Percentiles rank a stretch among this genome's conserved stretches.
phyloP scores from a whole-genome alignment of 306 rosid species.

The Hippophae tibetana region DNA sequence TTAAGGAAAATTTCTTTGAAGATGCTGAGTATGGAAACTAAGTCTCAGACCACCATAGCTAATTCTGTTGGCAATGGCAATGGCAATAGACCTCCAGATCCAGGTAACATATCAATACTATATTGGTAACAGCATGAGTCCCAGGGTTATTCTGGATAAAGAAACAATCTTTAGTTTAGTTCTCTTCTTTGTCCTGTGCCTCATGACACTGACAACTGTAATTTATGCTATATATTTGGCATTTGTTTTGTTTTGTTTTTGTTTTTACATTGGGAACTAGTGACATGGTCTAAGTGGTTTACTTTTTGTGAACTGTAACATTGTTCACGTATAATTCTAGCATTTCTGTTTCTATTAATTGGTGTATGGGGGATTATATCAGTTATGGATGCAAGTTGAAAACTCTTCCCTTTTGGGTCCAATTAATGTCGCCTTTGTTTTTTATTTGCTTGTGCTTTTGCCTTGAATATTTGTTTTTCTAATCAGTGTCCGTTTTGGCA shows the following conservation, averaged over 20 bases:
- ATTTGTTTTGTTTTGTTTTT: too few relatives aligned
- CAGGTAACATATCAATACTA: conserved; percentile 29
- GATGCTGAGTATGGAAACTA: conserved; percentile 61
- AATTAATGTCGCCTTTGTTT: neutral
- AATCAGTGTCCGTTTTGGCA: neutral
- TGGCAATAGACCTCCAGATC: conserved; percentile 48
- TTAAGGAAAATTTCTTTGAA: conserved; percentile 32
- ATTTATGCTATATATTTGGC: too few relatives aligned
- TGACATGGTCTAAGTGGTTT: too few relatives aligned
- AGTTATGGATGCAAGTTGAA: too few relatives aligned
- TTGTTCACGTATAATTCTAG: too few relatives aligned
- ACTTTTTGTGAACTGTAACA: too few relatives aligned
- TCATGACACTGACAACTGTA: too few relatives aligned
- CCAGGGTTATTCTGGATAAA: too few relatives aligned
- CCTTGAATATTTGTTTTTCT: conserved; percentile 7
- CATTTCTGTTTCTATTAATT: too few relatives aligned
- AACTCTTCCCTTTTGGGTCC: too few relatives aligned
- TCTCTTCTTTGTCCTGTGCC: neutral
- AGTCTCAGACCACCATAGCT: conserved; percentile 38
- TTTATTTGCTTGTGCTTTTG: neutral
- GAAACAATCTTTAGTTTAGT: neutral
- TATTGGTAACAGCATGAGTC: neutral
- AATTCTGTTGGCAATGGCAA: conserved; percentile 23
- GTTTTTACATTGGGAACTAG: too few relatives aligned
- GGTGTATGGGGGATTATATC: too few relatives aligned